These are phyloP conservation scores for Puya raimondii DNA, from an alignment of 176 grass and related monocot species.

Conservation along the genomic window DNA sequence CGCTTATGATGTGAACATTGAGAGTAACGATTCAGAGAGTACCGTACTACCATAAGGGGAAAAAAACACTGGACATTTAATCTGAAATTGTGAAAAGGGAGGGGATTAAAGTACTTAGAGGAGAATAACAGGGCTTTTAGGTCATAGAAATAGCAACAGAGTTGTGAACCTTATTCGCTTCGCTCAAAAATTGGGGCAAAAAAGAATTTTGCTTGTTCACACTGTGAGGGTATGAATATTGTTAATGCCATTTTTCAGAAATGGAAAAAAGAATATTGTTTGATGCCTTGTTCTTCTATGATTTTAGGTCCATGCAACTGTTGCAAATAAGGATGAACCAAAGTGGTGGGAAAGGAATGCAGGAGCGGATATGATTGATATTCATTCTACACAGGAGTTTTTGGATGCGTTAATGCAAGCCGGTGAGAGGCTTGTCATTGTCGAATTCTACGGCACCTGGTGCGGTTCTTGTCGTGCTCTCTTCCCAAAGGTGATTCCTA, in stretches of 20 bases:
- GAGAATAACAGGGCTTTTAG: too few relatives aligned
- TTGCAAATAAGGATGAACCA: conserved; percentile 26
- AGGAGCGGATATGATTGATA: conserved; percentile 78
- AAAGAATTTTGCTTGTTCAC: too few relatives aligned
- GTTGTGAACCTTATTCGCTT: too few relatives aligned
- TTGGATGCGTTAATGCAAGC: conserved; percentile 77
- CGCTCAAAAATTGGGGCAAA: too few relatives aligned
- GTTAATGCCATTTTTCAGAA: too few relatives aligned
- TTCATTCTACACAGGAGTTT: conserved; percentile 91
- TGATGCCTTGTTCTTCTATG: background rate
- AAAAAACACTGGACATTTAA: background rate
- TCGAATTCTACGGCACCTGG: conserved; percentile 95
- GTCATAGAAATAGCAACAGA: too few relatives aligned
- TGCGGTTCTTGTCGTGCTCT: conserved; percentile 86
- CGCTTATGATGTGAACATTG: background rate
- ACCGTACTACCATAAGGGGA: background rate
- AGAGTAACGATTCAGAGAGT: background rate
- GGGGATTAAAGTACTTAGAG: background rate
- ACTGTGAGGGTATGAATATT: too few relatives aligned
- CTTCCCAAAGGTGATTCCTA: conserved; percentile 70
- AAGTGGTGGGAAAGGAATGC: conserved; percentile 97
- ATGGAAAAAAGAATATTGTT: too few relatives aligned
- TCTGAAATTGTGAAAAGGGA: background rate
- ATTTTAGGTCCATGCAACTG: conserved; percentile 40
- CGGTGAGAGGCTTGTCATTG: conserved; percentile 62